Conservation (phyloP, 2,329 filamentous ascomycete genomes). For the Colletotrichum scovillei region DNA sequence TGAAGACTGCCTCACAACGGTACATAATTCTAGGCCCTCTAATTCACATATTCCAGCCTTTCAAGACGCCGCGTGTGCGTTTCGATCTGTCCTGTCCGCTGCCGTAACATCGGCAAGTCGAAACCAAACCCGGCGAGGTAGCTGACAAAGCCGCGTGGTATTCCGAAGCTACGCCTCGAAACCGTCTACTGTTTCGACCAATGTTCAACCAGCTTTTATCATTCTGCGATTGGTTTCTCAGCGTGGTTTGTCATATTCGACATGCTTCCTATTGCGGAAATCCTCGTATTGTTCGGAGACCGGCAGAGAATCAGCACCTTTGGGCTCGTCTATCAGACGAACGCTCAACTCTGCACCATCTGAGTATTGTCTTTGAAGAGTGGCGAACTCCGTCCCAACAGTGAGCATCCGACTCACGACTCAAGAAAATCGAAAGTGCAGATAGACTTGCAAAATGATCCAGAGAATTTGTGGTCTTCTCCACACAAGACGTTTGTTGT, state of each 20-base stretch:
- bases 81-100: too few species aligned
- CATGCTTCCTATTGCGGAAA: neutral
- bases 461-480: neutral
- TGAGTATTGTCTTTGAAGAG: neutral
- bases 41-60: too few species aligned
- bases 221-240: neutral
- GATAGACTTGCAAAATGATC: neutral
- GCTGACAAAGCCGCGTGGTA: neutral
- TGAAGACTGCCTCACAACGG: too few species aligned
- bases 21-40: neutral
- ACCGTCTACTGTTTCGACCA: neutral
- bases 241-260: neutral
- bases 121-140: neutral
- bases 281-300: neutral
- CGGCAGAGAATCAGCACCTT: neutral
- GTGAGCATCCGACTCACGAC: neutral
- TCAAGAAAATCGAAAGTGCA: neutral
- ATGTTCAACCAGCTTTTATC: neutral
- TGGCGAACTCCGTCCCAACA: neutral
- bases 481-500: neutral
- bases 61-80: too few species aligned
- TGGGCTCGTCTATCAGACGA: slow-evolving; percentile 11
- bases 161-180: slow-evolving; percentile 6
- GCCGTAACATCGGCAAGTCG: neutral
- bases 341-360: neutral